Evolutionary conservation across 441 rosid species (phyloP).

Genomic region (Iberis amara): DNA sequence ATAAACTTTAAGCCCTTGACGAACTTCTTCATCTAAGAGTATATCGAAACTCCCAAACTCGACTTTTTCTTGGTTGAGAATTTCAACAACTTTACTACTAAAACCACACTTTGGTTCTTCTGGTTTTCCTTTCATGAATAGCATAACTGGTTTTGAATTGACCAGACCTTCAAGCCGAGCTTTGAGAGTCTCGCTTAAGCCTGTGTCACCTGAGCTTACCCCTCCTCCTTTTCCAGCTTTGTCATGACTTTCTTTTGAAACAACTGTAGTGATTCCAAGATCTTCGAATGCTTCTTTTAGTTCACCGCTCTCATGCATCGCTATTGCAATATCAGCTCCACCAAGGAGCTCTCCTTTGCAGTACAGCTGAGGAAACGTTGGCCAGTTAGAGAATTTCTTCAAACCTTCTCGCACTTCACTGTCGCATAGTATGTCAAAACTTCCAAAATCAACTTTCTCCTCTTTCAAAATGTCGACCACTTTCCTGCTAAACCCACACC

Average conservation of each 20-base stretch:
- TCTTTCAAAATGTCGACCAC: constrained; percentile 68
- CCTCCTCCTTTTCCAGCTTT: constrained; percentile 40
- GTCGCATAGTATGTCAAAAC: constrained; percentile 70
- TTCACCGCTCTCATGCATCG: constrained; percentile 91
- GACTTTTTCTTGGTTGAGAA: constrained; percentile 51
- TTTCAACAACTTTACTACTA: constrained; percentile 62
- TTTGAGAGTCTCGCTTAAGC: constrained; percentile 45
- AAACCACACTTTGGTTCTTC: constrained; percentile 65
- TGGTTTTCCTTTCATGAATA: constrained; percentile 71
- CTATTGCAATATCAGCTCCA: constrained; percentile 74
- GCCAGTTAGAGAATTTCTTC: constrained; percentile 95
- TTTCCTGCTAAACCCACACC: constrained; percentile 81
- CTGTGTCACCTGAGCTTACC: constrained; percentile 42
- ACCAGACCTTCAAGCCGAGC: constrained; percentile 46
- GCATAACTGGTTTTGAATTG: constrained; percentile 49
- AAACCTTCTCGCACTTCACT: constrained; percentile 76
- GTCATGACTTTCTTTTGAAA: constrained; percentile 4
- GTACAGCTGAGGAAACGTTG: constrained; percentile 92
- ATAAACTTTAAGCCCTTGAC: constrained; percentile 66
- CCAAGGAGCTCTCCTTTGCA: constrained; percentile 92
- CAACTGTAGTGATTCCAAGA: constrained; percentile 43
- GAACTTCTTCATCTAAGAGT: constrained; percentile 53
- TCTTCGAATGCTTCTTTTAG: constrained; percentile 65
- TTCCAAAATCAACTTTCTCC: constrained; percentile 72
- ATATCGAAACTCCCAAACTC: constrained; percentile 59